Evolutionary conservation across 2,329 filamentous ascomycete genomes (phyloP).

Genomic region (Ceratocystis cubensis): DNA sequence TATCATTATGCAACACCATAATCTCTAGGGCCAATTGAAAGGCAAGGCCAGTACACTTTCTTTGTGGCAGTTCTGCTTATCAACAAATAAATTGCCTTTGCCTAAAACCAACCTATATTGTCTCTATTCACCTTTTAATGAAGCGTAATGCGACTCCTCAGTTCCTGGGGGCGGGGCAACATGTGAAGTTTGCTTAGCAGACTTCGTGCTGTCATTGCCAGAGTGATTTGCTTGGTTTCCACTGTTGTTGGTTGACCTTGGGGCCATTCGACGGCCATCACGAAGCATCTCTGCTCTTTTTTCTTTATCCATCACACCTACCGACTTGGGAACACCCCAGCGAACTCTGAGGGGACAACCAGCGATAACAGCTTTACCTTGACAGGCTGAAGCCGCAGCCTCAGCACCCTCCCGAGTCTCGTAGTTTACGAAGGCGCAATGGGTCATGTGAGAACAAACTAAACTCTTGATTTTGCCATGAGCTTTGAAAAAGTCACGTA

Average conservation of each 20-base stretch:
- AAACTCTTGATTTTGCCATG: conserved; percentile 86
- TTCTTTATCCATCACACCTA: conserved; percentile 84
- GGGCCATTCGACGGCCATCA: conserved; percentile 40
- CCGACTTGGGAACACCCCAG: conserved; percentile 84
- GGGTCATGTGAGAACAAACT: conserved; percentile 91
- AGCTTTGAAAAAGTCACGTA: conserved; percentile 78
- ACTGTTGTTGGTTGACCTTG: background rate
- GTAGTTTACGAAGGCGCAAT: conserved; percentile 95
- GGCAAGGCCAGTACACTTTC: no score
- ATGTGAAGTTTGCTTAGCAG: conserved; percentile 5
- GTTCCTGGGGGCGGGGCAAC: conserved; percentile 66
- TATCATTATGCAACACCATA: no score
- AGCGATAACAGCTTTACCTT: conserved; percentile 78
- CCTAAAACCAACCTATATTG: background rate
- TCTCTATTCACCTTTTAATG: conserved; percentile 61
- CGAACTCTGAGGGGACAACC: conserved; percentile 81
- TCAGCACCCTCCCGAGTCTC: conserved; percentile 75
- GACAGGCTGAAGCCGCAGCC: conserved; percentile 67
- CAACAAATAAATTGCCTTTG: background rate
- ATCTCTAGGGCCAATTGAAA: no score
- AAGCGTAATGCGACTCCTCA: conserved; percentile 69
- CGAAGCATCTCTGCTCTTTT: conserved; percentile 68
- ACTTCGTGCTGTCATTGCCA: background rate
- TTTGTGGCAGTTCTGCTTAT: background rate
- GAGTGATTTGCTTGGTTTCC: background rate